Conservation (phyloP, 345 rosid species). For the Excoecaria agallocha region DNA sequence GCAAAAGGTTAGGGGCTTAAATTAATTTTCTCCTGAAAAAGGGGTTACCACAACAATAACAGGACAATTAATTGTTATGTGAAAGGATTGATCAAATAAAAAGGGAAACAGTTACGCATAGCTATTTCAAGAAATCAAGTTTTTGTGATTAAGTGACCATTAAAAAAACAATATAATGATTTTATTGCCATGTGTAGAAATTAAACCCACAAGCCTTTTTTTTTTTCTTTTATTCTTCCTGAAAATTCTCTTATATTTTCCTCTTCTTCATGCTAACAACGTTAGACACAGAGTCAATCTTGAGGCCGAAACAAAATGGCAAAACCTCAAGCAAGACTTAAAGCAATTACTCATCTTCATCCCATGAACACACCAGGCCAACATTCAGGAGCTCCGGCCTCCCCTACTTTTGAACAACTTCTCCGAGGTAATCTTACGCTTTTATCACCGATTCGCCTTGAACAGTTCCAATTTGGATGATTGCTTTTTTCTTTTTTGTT, state of each 20-base stretch:
- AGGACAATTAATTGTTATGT: too few species aligned
- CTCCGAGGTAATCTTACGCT: conserved; percentile 37
- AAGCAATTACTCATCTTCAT: conserved; percentile 32
- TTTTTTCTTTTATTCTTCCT: conserved; percentile 18
- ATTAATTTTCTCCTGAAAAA: not conserved
- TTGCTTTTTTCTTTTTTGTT: not conserved
- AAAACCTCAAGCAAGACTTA: conserved; percentile 23
- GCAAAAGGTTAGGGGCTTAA: not conserved
- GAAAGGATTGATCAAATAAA: too few species aligned
- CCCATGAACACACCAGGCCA: conserved; percentile 31
- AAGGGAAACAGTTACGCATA: too few species aligned
- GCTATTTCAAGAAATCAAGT: conserved; percentile 16
- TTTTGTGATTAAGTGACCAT: conserved; percentile 6
- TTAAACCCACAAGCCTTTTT: conserved; percentile 21
- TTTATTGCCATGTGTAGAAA: conserved; percentile 23
- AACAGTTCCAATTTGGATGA: too few species aligned
- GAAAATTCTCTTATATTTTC: conserved; percentile 29
- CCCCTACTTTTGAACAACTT: conserved; percentile 45
- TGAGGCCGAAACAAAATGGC: conserved; percentile 12
- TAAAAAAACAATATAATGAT: not conserved
- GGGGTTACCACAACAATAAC: conserved; percentile 1
- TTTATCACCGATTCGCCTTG: too few species aligned
- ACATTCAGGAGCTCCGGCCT: conserved; percentile 30
- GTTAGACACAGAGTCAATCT: conserved; percentile 15
- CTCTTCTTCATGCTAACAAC: conserved; percentile 12